Evolutionary conservation across 257 asterid genomes (phyloP).

Genomic region (Solanum medicagineum): DNA sequence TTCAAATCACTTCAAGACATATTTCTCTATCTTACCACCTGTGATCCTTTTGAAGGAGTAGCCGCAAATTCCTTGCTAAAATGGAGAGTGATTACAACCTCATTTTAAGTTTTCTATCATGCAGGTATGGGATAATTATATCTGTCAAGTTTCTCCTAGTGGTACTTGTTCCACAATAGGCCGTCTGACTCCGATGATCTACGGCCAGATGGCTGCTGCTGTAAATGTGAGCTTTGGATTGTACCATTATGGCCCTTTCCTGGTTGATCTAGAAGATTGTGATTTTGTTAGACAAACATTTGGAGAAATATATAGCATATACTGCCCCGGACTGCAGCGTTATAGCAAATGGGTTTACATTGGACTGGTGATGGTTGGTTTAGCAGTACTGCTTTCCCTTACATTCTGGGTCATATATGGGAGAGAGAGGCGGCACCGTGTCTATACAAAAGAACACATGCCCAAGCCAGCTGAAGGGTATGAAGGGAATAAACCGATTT

Average conservation of each 20-base stretch:
- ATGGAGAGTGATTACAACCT: background rate
- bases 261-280: slow-evolving; percentile 65
- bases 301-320: slow-evolving; percentile 18
- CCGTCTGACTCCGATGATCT: slow-evolving; percentile 59
- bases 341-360: slow-evolving; percentile 42
- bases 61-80: background rate
- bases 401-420: slow-evolving; percentile 78
- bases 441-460: slow-evolving; percentile 39
- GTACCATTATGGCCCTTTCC: slow-evolving; percentile 50
- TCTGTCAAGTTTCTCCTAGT: slow-evolving; percentile 51
- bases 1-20: background rate
- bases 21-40: background rate
- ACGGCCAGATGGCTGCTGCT: slow-evolving; percentile 53
- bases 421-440: slow-evolving; percentile 75
- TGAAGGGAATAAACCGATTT: slow-evolving; percentile 18
- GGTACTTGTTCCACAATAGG: slow-evolving; percentile 55
- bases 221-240: slow-evolving; percentile 64
- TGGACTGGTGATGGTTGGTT: slow-evolving; percentile 61
- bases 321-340: slow-evolving; percentile 58
- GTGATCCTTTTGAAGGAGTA: background rate
- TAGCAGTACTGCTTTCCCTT: slow-evolving; percentile 64
- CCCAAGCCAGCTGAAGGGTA: slow-evolving; percentile 5
- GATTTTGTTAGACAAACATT: slow-evolving; percentile 60
- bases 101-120: background rate
- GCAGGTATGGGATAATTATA: slow-evolving; percentile 66